Base-by-base conservation (phyloP, 192 early-diverging fungal genomes). In the Dimargaris verticillata region DNA sequence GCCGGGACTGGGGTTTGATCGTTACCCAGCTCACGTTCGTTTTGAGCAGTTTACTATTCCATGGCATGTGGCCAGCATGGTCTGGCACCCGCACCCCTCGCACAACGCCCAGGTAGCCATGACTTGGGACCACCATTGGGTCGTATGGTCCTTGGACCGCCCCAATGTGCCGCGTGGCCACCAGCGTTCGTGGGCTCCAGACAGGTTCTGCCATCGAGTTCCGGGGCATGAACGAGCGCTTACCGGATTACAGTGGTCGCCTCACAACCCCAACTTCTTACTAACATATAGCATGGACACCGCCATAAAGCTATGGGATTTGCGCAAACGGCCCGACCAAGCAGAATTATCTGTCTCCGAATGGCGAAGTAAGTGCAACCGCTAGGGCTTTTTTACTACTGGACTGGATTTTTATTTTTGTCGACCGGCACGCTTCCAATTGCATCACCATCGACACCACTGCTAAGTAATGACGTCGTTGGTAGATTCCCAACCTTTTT, bases 101-200 rank as follows among this genome's bases (percentile, higher is more conserved):
- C 22, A n/a, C 22, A 58, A 58, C 22, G 55, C 55, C 28, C 38
- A 28, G 42, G 55, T 58, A 15, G 55, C 55, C 42, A 58, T 58
- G 55, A 58, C 55, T 18, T 58, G 55, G 55, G 38, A 58, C 29
- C 55, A 58, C 55, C 26, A 33, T 15, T 58, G 55, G 55, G 38
- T 58, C 15, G 55, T 58, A 15, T 58, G 55, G 55, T 58, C 55
- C 12, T 29, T 58, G 22, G 42, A 58, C 55, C 55, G 55, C 25
- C 55, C 55, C 15, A 29, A 58, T 15, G 12, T 44, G 7, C 55
- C 55, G 13, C 55, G 38, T 14, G 22, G 26, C 55, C 10, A 24
- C 5, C 9, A 9, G 22, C 17, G 4, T 15, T 14, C 18, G 13
- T 13, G 11, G 11, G 12, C n/a, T 13, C 33, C 33, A 6, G 28